Conservation (phyloP, 352 stramenopile genomes). For the Globisporangium spiculum region DNA sequence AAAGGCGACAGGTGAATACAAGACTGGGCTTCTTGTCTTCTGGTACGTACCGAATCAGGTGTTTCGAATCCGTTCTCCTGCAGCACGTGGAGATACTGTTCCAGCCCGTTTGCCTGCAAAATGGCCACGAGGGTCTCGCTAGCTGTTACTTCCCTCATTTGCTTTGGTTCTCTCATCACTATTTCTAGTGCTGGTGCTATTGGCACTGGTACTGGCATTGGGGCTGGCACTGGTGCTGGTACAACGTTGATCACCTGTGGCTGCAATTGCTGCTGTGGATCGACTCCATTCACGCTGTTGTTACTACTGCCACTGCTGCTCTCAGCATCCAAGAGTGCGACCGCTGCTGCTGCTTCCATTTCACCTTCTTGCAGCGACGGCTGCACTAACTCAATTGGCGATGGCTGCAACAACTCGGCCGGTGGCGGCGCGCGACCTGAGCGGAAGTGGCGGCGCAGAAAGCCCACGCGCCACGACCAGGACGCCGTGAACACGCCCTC, state of each 20-base stretch:
- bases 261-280: neutral
- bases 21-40: neutral
- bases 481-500: conserved; percentile 13
- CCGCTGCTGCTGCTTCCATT: neutral
- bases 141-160: neutral
- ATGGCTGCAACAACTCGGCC: neutral
- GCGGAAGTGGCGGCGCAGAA: conserved; percentile 9
- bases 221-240: neutral
- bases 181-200: neutral
- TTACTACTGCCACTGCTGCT: neutral
- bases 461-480: conserved; percentile 12
- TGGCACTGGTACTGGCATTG: no score
- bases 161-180: neutral
- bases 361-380: neutral
- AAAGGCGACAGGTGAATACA: no score
- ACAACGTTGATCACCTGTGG: neutral
- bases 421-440: neutral
- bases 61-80: conserved; percentile 17
- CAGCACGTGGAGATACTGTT: conserved; percentile 14
- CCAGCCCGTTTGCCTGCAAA: conserved; percentile 6
- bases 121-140: conserved; percentile 7
- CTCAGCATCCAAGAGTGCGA: neutral
- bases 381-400: neutral
- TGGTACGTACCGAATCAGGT: conserved; percentile 8
- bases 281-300: neutral